Base-by-base conservation (phyloP, 1,284 basidiomycete species). In the Takashimella tepidaria region DNA sequence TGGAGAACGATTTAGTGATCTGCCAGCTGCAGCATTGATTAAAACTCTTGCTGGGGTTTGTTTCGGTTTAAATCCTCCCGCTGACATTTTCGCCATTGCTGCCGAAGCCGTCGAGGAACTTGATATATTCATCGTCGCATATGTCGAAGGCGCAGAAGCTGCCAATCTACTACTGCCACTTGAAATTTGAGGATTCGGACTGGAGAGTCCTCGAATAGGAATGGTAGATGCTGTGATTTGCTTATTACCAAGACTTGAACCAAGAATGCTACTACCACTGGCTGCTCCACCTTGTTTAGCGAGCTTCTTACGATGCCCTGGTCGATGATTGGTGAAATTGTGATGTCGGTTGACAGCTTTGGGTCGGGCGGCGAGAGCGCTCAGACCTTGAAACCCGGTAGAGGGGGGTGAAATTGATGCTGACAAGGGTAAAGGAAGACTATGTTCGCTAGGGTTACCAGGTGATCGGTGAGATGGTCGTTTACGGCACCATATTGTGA, bases 401-500 rank as follows among this genome's bases (percentile, higher is more conserved):
- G 62, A 52, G 1, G 68, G 62, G 3, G 57, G 52, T 13, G 59
- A 62, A 47, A 64, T 58, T 3, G 66, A 69, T 2, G 69, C 59
- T 1, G 66, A 67, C 41, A 70, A 65, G 8, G 68, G 65, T 0
- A 62, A 54, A 1, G 70, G 70, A 44, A 70, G 60, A n/a, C 51
- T 55, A 6, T 49, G 24, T 24, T 54, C 50, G 43, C 57, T 51
- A 13, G 58, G 45, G 41, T 61, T 60, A n/a, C 50, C 51, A 11
- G 58, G 51, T 11, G 43, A 27, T 12, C 59, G 54, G 19, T 57
- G 51, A 20, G 54, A 56, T 0, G 65, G 57, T 27, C 70, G 66
- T 50, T 88, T 86, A 40, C 87, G 82, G n/a, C 91, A 89, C 90
- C 92, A 97, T 5, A 92, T 85, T 0, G 90, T 89, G 56, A 97